Evolutionary conservation across 768 basidiomycete genomes (phyloP).

Genomic region (Leucosporidium scottii): DNA sequence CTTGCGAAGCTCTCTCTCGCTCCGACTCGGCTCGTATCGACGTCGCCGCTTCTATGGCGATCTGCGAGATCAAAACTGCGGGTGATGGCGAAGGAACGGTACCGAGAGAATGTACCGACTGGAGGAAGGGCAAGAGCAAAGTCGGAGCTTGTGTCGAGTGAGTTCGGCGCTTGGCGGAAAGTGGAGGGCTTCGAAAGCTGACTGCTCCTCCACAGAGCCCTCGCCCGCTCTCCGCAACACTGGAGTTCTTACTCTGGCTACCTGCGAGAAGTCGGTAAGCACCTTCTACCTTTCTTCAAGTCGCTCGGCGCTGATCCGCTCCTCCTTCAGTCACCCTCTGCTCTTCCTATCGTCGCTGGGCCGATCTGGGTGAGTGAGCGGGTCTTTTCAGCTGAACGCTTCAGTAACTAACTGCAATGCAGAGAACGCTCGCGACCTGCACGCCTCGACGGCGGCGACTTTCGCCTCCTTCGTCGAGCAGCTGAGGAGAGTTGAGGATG

Average conservation of each 20-base stretch:
- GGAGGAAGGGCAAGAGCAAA: not conserved
- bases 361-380: conserved; percentile 7
- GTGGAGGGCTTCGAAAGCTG: not conserved
- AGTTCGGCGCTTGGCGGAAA: not conserved
- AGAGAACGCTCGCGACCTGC: conserved; percentile 12
- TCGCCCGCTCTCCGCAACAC: conserved; percentile 12
- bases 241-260: conserved; percentile 12
- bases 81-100: not conserved
- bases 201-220: conserved; percentile 1
- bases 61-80: conserved; percentile 14
- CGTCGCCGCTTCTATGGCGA: conserved; percentile 8
- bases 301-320: not conserved
- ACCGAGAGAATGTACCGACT: conserved; percentile 9
- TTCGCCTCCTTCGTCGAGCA: conserved; percentile 2
- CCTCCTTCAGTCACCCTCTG: conserved; percentile 9
- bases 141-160: conserved; percentile 8
- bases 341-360: conserved; percentile 14
- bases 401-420: too few relatives aligned
- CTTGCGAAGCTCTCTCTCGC: conserved; percentile 17
- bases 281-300: not conserved
- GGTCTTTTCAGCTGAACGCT: too few relatives aligned
- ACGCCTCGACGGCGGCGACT: conserved; percentile 2
- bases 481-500: not conserved
- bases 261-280: conserved; percentile 14
- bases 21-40: conserved; percentile 11